Conservation (phyloP, 768 basidiomycete species). For the Mycena belliarum region DNA sequence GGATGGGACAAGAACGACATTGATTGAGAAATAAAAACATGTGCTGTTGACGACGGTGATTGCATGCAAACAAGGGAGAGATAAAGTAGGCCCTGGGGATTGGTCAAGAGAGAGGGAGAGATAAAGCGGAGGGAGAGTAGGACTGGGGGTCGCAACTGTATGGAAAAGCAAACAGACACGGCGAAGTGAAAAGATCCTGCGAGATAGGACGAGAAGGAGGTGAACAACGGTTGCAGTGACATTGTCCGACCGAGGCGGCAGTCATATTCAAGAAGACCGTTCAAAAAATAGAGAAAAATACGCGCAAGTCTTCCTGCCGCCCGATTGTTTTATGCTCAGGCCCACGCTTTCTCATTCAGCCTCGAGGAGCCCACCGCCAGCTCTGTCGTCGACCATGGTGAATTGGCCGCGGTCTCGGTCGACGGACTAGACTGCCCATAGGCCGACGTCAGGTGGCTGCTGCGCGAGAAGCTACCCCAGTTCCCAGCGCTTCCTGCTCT, state of each 20-base stretch:
- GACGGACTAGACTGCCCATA: conserved; percentile 61
- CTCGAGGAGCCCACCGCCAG: conserved; percentile 51
- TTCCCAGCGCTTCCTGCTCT: conserved; percentile 82
- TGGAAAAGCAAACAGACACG: conserved; percentile 23
- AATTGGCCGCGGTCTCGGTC: conserved; percentile 55
- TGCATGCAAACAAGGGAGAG: conserved; percentile 34
- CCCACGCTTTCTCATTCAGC: conserved; percentile 63
- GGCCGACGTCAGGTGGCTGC: conserved; percentile 50
- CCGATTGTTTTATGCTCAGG: conserved; percentile 33
- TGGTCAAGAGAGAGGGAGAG: conserved; percentile 29
- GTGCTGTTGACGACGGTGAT: conserved; percentile 29
- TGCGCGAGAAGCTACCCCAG: conserved; percentile 67
- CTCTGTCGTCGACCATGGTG: conserved; percentile 62
- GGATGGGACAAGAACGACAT: conserved; percentile 20
- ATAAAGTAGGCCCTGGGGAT: conserved; percentile 43
- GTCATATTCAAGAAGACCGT: conserved; percentile 31
- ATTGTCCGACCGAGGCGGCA: conserved; percentile 48
- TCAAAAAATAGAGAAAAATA: conserved; percentile 25
- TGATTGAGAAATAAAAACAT: conserved; percentile 27
- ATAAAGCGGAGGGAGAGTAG: conserved; percentile 10
- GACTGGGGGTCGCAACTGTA: conserved; percentile 7
- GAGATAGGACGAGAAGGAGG: conserved; percentile 19
- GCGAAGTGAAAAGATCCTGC: conserved; percentile 19
- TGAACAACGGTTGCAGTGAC: conserved; percentile 24
- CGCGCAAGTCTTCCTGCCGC: conserved; percentile 19